Base-by-base conservation (phyloP, 441 rosid species). In the Erodium chrysanthum region DNA sequence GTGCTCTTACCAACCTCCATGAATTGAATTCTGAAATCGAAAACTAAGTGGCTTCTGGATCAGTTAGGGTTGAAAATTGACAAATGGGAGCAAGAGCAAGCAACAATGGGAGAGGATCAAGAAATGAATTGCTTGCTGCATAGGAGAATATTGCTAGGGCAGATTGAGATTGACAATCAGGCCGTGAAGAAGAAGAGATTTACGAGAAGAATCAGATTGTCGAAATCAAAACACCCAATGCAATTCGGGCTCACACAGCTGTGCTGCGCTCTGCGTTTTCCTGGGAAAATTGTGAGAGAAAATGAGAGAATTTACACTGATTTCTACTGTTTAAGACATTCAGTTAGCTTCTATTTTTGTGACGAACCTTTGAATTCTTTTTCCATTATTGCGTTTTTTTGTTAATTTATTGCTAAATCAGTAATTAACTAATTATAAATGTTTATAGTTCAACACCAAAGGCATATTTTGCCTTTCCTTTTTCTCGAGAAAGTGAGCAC, bases 311-410 rank as follows among this genome's bases (percentile, higher is more conserved):
- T 4, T 40, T 31, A 52, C 64, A 52, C 54, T 66, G 25, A 15
- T 61, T 25, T 50, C 29, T 27, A 27, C 29, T 27, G 29, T 37
- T 22, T 3, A 14, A 12, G 4, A 68, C 72, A 73, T 73, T 73
- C 69, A 64, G 71, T 54, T 61, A 50, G 42, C 70, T 72, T 52
- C 68, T 66, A 61, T 14, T 14, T 42, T 11, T 7, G 46, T 27
- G 29, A 15, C 3, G 29, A 27, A 3, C 29, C 29, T 27, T 27
- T 27, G 1, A 27, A 27, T 27, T 27, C 29, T 27, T 14, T 48
- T 48, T 48, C 14, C 23, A 52, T 52, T 52, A 52, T 17, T 52
- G 18, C 60, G 60, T 17, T 52, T 27, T 48, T 52, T 52, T 27
- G 23, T 52, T 52, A 17, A 15, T 18, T 52, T 52, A 5, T 17